These are phyloP conservation scores for Boletus insuetus DNA, from an alignment of 768 basidiomycete genomes.

Conservation along the genomic window DNA sequence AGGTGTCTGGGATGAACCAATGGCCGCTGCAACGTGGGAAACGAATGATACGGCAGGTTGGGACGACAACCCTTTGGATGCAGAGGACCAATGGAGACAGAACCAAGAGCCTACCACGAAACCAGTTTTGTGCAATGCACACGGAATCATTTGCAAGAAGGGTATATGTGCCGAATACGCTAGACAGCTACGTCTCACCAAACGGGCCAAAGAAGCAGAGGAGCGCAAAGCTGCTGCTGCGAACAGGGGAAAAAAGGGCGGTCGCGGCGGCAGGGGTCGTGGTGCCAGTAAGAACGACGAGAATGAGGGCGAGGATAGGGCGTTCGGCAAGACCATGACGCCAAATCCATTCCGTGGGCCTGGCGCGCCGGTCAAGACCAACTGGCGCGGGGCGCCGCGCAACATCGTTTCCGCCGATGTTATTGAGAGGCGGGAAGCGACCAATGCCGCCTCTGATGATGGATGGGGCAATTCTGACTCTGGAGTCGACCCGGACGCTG, in stretches of 20 bases:
- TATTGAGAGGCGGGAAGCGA: slow-evolving; percentile 24
- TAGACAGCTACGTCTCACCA: slow-evolving; percentile 19
- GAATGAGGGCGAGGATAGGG: not conserved
- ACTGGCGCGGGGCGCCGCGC: slow-evolving; percentile 30
- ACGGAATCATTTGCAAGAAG: slow-evolving; percentile 35
- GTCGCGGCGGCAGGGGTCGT: slow-evolving; percentile 9
- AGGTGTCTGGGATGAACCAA: slow-evolving; percentile 15
- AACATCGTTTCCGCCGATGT: slow-evolving; percentile 24
- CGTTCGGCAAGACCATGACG: not conserved
- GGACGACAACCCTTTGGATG: slow-evolving; percentile 22
- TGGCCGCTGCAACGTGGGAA: not conserved
- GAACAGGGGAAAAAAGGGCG: slow-evolving; percentile 23
- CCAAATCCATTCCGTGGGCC: slow-evolving; percentile 26
- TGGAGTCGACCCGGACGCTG: slow-evolving; percentile 10
- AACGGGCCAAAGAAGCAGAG: slow-evolving; percentile 16
- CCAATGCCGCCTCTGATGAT: slow-evolving; percentile 4
- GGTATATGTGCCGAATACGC: slow-evolving; percentile 37
- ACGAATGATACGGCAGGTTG: not conserved
- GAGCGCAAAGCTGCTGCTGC: slow-evolving; percentile 13
- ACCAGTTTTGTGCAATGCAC: slow-evolving; percentile 28
- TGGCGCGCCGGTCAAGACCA: slow-evolving; percentile 31
- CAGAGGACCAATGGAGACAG: slow-evolving; percentile 21
- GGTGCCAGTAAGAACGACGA: slow-evolving; percentile 9
- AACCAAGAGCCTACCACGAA: not conserved
- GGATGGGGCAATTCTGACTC: slow-evolving; percentile 23